Evolutionary conservation across 345 rosid species (phyloP).

Genomic region (Cardamine chenopodiifolia): DNA sequence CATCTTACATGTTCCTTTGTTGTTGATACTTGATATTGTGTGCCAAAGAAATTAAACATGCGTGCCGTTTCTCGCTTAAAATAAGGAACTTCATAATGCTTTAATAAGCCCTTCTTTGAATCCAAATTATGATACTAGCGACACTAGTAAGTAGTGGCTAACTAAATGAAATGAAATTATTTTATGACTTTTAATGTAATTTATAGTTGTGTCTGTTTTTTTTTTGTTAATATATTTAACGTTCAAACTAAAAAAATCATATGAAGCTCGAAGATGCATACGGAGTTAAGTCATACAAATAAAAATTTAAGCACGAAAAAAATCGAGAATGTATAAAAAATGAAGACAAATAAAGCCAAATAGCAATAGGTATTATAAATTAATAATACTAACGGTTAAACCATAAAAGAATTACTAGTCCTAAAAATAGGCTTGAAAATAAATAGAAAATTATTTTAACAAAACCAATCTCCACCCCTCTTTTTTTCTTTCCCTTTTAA

Average conservation of each 20-base stretch:
- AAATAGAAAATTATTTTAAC: background rate
- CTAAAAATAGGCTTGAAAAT: background rate
- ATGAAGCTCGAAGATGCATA: background rate
- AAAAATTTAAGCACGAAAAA: background rate
- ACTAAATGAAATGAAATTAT: background rate
- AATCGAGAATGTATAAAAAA: background rate
- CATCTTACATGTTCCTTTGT: background rate
- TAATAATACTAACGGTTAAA: background rate
- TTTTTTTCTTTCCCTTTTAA: background rate
- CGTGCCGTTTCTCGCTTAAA: slow-evolving; percentile 10
- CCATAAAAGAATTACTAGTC: background rate
- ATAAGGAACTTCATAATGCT: slow-evolving; percentile 21
- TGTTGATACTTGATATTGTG: background rate
- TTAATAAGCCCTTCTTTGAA: background rate
- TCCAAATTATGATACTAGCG: background rate
- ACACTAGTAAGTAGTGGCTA: background rate
- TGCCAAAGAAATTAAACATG: background rate
- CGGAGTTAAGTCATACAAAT: background rate
- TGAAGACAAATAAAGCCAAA: background rate
- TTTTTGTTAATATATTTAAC: background rate
- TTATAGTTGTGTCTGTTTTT: background rate
- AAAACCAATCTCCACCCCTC: slow-evolving; percentile 20
- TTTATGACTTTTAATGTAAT: background rate
- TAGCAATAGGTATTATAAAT: background rate
- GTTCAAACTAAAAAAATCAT: background rate